These are phyloP conservation scores for Neophaeococcomyces mojaviensis DNA, from an alignment of 2,329 filamentous ascomycete species.

Conservation along the genomic window DNA sequence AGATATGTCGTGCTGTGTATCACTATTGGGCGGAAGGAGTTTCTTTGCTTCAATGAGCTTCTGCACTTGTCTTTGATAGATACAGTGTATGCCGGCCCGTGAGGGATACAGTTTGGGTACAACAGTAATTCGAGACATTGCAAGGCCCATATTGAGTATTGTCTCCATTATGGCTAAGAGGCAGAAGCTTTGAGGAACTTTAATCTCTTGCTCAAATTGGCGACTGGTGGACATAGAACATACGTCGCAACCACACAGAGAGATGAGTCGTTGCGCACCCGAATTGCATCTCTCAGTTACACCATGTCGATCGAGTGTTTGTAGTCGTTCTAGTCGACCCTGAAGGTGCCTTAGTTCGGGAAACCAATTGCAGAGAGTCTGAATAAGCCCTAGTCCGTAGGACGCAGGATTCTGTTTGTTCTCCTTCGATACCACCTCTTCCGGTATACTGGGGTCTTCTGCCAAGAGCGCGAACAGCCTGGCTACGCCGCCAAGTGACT, in stretches of 20 bases:
- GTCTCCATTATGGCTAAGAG: conserved; percentile 19
- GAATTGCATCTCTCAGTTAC: conserved; percentile 13
- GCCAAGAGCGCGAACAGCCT: conserved; percentile 8
- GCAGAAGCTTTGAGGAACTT: conserved; percentile 17
- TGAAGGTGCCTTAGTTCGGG: conserved; percentile 20
- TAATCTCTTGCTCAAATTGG: background rate
- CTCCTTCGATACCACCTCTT: conserved; percentile 5
- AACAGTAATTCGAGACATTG: conserved; percentile 18
- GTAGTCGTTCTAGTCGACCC: conserved; percentile 17
- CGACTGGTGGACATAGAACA: conserved; percentile 6
- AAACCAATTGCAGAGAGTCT: conserved; percentile 20
- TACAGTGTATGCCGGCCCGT: conserved; percentile 17
- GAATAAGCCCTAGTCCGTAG: conserved; percentile 17
- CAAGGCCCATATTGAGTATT: conserved; percentile 20
- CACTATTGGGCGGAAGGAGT: background rate
- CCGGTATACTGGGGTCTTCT: conserved; percentile 12
- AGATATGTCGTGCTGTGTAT: too few relatives aligned
- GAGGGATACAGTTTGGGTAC: conserved; percentile 16
- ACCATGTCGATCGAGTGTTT: conserved; percentile 15
- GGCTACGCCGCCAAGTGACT: conserved; percentile 19
- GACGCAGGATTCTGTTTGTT: conserved; percentile 19
- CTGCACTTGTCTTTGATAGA: conserved; percentile 18
- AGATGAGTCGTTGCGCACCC: conserved; percentile 13
- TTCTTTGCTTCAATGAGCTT: conserved; percentile 16
- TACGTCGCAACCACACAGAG: conserved; percentile 19